A percentile compares a stretch with the other conserved stretches of the same genome.
These are phyloP conservation scores for Solanum bulbocastanum DNA, from an alignment of 257 asterid genomes.

Conservation along the genomic window DNA sequence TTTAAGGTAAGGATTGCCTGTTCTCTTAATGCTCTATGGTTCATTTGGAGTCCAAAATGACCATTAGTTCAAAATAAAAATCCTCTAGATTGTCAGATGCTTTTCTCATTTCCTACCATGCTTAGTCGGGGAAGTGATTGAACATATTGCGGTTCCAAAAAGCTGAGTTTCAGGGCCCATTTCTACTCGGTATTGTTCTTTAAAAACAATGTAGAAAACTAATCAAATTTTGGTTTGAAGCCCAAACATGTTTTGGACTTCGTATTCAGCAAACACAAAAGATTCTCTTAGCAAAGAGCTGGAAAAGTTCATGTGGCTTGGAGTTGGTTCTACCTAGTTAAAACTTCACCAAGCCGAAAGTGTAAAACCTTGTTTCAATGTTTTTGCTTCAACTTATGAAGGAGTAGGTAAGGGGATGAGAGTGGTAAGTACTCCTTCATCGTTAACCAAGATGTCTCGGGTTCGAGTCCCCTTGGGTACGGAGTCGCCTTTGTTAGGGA, in stretches of 20 bases:
- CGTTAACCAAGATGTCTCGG: not conserved
- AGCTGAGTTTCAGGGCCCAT: not conserved
- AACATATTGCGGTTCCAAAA: not conserved
- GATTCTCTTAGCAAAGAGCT: not conserved
- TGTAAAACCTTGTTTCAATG: not conserved
- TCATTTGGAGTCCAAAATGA: not conserved
- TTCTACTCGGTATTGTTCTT: not conserved
- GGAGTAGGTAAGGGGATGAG: not conserved
- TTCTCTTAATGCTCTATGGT: not conserved
- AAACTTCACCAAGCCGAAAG: not conserved
- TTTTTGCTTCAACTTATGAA: not conserved
- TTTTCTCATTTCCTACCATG: not conserved
- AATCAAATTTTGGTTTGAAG: not conserved
- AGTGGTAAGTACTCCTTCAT: not conserved
- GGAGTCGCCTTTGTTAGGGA: not conserved
- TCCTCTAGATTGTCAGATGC: not conserved
- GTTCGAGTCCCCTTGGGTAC: not conserved
- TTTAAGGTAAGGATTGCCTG: constrained; percentile 25
- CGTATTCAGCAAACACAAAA: not conserved
- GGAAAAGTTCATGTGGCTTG: not conserved
- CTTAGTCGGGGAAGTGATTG: not conserved
- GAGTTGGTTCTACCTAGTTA: not conserved
- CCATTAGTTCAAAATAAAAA: not conserved
- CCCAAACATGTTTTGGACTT: not conserved
- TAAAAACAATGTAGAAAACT: not conserved